Evolutionary conservation across 306 rosid species (phyloP).

Genomic region (Quercus agrifolia): DNA sequence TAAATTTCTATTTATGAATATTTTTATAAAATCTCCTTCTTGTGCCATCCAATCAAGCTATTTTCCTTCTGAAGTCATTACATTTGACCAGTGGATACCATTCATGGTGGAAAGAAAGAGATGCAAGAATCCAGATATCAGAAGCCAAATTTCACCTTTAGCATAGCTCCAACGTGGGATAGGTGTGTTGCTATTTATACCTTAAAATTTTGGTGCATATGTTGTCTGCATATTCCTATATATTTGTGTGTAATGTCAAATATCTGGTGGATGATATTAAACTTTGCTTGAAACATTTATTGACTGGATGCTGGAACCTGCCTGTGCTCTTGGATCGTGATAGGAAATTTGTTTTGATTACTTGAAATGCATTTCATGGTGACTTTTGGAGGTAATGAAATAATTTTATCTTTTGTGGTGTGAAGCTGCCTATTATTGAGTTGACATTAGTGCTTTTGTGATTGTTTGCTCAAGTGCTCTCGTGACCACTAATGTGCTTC

Average conservation of each 20-base stretch:
- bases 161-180: conserved; percentile 94
- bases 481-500: no score
- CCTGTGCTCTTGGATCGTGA: neutral
- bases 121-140: conserved; percentile 54
- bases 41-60: conserved; percentile 46
- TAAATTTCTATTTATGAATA: conserved; percentile 5
- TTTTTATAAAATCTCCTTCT: conserved; percentile 15
- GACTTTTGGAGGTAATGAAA: neutral
- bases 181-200: conserved; percentile 52
- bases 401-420: no score
- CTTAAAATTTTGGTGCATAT: conserved; percentile 1
- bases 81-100: conserved; percentile 64
- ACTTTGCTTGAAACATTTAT: neutral
- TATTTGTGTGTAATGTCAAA: neutral
- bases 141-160: conserved; percentile 60
- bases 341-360: neutral
- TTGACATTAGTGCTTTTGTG: no score
- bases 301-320: neutral
- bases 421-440: no score
- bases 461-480: no score
- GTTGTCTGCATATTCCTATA: neutral
- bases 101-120: conserved; percentile 63
- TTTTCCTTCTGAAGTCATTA: conserved; percentile 75
- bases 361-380: neutral
- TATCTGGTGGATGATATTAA: neutral